phyloP scores from a whole-genome alignment of 352 stramenopile species.

The Halophytophthora batemanensis region DNA sequence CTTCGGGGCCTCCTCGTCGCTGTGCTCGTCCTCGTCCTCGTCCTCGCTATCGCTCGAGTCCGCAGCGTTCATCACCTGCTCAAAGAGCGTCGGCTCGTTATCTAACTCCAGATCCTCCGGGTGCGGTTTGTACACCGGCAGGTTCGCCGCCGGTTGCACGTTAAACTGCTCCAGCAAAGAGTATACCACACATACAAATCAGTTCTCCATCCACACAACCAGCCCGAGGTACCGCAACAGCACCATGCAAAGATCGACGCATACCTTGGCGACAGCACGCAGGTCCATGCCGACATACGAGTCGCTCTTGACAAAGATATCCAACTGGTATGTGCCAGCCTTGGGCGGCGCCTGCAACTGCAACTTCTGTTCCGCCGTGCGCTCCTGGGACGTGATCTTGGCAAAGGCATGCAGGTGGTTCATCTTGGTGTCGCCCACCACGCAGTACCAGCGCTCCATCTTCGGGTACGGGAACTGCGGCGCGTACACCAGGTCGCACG shows the following conservation, averaged over 20 bases:
- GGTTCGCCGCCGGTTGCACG: conserved; percentile 87
- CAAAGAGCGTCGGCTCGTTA: conserved; percentile 99
- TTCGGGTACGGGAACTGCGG: conserved; percentile 95
- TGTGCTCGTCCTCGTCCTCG: conserved; percentile 69
- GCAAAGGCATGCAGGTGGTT: conserved; percentile 96
- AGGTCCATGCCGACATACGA: conserved; percentile 97
- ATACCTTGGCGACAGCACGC: conserved; percentile 85
- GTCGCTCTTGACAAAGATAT: conserved; percentile 97
- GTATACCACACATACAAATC: conserved; percentile 7
- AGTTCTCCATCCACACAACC: not conserved
- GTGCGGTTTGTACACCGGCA: conserved; percentile 97
- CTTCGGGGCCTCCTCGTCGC: conserved; percentile 33
- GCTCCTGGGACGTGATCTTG: conserved; percentile 93
- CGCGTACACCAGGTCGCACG: conserved; percentile 94
- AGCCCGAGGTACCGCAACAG: not conserved
- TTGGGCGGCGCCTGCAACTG: conserved; percentile 95
- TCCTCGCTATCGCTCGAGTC: conserved; percentile 88
- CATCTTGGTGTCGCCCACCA: conserved; percentile 92
- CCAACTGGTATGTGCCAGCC: conserved; percentile 94
- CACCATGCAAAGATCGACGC: conserved; percentile 3
- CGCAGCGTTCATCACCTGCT: conserved; percentile 92
- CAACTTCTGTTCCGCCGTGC: conserved; percentile 89
- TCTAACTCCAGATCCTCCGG: conserved; percentile 98
- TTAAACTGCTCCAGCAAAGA: conserved; percentile 74
- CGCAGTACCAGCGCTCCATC: conserved; percentile 96